phyloP scores from a whole-genome alignment of 2,329 filamentous ascomycete species.

The Pseudogymnoascus sp. region DNA sequence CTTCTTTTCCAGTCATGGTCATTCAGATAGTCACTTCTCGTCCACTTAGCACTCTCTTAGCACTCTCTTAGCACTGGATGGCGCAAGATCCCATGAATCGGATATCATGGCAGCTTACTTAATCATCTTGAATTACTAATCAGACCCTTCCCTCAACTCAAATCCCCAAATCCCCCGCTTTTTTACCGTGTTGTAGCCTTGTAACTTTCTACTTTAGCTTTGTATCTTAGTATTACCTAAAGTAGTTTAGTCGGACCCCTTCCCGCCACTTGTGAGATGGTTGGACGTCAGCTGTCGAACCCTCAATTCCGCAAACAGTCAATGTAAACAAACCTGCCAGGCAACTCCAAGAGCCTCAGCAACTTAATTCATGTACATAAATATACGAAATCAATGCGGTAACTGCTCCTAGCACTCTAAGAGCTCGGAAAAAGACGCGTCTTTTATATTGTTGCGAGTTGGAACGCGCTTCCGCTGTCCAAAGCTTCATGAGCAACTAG shows the following conservation, averaged over 20 bases:
- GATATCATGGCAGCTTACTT: conserved; percentile 2
- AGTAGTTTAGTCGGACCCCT: background rate
- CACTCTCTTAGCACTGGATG: background rate
- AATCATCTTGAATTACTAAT: background rate
- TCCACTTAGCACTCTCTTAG: too few relatives aligned
- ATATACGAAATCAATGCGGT: background rate
- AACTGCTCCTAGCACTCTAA: background rate
- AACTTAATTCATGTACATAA: background rate
- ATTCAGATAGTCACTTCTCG: too few relatives aligned
- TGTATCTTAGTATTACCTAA: background rate
- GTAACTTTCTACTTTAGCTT: background rate
- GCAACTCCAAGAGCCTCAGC: conserved; percentile 3
- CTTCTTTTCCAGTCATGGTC: background rate
- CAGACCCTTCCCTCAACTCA: too few relatives aligned
- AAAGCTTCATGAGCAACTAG: background rate
- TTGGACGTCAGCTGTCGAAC: background rate
- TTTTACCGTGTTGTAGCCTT: background rate
- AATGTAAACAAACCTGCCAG: background rate
- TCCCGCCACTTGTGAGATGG: background rate
- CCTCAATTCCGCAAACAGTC: background rate
- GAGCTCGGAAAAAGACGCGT: background rate
- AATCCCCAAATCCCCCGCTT: background rate
- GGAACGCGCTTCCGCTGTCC: background rate
- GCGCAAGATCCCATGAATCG: background rate
- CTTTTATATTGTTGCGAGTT: background rate